phyloP scores from a whole-genome alignment of 306 rosid genomes.

The Pterocarpus santalinus region DNA sequence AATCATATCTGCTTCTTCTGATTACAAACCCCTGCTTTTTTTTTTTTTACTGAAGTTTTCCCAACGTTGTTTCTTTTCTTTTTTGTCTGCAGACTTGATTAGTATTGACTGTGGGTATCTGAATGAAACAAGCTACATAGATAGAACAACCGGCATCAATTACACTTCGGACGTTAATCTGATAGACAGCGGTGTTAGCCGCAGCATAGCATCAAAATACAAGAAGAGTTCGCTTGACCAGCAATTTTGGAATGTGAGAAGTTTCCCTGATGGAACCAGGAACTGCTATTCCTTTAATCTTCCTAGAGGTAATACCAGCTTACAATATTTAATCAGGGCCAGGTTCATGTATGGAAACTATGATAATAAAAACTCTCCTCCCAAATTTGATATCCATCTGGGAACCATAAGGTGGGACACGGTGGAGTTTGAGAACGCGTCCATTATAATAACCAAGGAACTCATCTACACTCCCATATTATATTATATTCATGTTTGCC shows the following conservation, averaged over 20 bases:
- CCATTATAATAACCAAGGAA: conserved; percentile 47
- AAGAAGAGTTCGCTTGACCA: conserved; percentile 20
- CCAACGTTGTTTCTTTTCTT: no score
- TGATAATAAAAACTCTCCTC: conserved; percentile 42
- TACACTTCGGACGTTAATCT: no score
- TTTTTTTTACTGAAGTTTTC: no score
- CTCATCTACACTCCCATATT: conserved; percentile 47
- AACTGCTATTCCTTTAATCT: conserved; percentile 50
- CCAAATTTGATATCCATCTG: conserved; percentile 51
- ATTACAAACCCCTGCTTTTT: no score
- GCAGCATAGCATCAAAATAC: conserved; percentile 38
- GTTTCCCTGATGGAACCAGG: conserved; percentile 49
- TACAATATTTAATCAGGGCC: conserved; percentile 46
- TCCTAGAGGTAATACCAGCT: conserved; percentile 17
- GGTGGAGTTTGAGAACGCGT: conserved; percentile 41
- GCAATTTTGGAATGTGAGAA: conserved; percentile 54
- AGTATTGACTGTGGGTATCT: conserved; percentile 55
- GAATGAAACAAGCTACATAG: conserved; percentile 40
- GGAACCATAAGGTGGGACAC: conserved; percentile 52
- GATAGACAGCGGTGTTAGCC: conserved; percentile 37
- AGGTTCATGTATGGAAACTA: conserved; percentile 53
- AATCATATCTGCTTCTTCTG: no score
- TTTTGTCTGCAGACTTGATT: conserved; percentile 36
- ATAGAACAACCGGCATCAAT: conserved; percentile 9
- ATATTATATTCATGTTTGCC: conserved; percentile 51